Evolutionary conservation across 2,329 filamentous ascomycete genomes (phyloP).

Genomic region (Amylocarpus encephaloides): DNA sequence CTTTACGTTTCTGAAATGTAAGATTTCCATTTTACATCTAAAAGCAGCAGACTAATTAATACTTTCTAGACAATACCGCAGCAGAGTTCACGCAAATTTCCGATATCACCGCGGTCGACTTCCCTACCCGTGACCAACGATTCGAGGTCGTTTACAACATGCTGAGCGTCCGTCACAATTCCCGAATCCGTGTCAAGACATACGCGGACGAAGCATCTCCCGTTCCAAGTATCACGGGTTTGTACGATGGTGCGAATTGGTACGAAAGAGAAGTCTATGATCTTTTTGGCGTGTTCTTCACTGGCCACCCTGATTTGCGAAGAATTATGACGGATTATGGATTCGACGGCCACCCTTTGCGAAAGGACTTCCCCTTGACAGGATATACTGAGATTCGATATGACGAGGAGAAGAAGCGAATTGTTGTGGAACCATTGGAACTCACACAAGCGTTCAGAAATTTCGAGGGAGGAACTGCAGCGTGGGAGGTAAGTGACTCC

Average conservation of each 20-base stretch:
- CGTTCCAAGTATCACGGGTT: constrained; percentile 76
- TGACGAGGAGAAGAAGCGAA: constrained; percentile 99
- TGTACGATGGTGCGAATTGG: constrained; percentile 97
- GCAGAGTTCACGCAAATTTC: constrained; percentile 94
- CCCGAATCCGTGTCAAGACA: constrained; percentile 94
- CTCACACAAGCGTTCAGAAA: constrained; percentile 98
- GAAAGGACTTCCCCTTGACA: constrained; percentile 97
- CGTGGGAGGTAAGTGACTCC: constrained; percentile 59
- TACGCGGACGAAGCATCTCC: constrained; percentile 95
- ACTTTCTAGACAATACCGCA: constrained; percentile 71
- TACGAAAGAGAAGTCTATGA: constrained; percentile 98
- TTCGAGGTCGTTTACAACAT: constrained; percentile 99
- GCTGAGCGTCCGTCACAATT: constrained; percentile 91
- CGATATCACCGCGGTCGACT: constrained; percentile 92
- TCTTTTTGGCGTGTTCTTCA: constrained; percentile 94
- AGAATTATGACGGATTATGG: constrained; percentile 99
- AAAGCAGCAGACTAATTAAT: constrained; percentile 19
- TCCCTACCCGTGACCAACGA: constrained; percentile 87
- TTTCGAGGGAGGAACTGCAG: constrained; percentile 81
- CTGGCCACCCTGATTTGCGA: constrained; percentile 87
- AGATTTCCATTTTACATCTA: background rate
- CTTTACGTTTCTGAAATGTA: constrained; percentile 83
- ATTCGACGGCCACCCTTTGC: constrained; percentile 92
- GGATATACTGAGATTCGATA: constrained; percentile 98
- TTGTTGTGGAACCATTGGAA: constrained; percentile 95